These are phyloP conservation scores for Trichoderma afroharzianum DNA, from an alignment of 2,329 filamentous ascomycete species.

Conservation along the genomic window DNA sequence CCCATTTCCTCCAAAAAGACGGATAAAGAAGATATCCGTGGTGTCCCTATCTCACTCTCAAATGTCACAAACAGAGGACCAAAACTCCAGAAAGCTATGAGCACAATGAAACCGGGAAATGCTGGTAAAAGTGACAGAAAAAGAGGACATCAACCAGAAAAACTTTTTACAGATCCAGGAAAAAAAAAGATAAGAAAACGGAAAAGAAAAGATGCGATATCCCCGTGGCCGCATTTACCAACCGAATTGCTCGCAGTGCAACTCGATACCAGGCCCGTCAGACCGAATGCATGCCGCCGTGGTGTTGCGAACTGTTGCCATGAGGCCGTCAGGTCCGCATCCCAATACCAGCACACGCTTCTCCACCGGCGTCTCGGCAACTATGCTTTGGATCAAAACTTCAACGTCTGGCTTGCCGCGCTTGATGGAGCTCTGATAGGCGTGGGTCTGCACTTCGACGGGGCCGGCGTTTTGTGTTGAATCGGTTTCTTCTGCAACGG, in stretches of 20 bases:
- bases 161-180: not conserved
- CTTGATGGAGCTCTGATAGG: constrained; percentile 25
- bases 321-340: constrained; percentile 44
- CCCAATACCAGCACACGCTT: constrained; percentile 41
- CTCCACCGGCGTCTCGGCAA: constrained; percentile 27
- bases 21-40: not conserved
- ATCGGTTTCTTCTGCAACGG: constrained; percentile 21
- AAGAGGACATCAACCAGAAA: not conserved
- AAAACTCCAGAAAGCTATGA: not conserved
- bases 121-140: not conserved
- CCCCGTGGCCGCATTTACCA: constrained; percentile 31
- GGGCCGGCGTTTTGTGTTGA: not conserved
- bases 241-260: constrained; percentile 48
- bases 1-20: not conserved
- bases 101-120: not conserved
- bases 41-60: not conserved
- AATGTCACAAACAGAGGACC: not conserved
- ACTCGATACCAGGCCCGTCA: constrained; percentile 42
- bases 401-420: constrained; percentile 38
- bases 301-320: constrained; percentile 40
- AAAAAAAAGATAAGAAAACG: not conserved
- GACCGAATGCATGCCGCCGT: constrained; percentile 37
- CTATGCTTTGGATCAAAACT: constrained; percentile 31
- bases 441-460: not conserved
- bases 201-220: not conserved